phyloP scores from a whole-genome alignment of 495 filamentous ascomycete species.

The Melanomma pulvis-pyrius region DNA sequence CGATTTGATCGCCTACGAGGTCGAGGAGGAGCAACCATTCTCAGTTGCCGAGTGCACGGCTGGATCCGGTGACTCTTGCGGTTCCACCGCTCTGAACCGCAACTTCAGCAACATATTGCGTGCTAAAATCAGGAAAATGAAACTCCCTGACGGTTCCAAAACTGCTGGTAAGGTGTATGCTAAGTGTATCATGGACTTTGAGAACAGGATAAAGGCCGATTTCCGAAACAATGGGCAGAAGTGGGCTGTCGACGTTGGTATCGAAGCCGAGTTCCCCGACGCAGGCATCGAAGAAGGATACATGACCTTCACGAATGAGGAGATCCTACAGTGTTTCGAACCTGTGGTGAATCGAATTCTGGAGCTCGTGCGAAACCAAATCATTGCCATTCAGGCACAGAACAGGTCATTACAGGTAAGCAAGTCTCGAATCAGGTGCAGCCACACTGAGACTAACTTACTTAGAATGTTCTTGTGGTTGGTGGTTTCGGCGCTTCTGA shows the following conservation, averaged over 20 bases:
- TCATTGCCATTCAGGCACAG: constrained; percentile 77
- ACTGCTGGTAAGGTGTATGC: constrained; percentile 75
- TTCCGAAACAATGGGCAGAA: constrained; percentile 81
- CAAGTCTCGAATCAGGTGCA: neutral
- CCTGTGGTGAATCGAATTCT: constrained; percentile 75
- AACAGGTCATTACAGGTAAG: constrained; percentile 71
- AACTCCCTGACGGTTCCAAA: constrained; percentile 72
- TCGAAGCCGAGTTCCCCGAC: constrained; percentile 76
- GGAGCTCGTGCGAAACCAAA: constrained; percentile 74
- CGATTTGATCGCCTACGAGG: constrained; percentile 76
- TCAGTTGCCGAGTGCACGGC: constrained; percentile 75
- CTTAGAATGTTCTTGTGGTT: constrained; percentile 71
- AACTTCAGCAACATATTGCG: constrained; percentile 77
- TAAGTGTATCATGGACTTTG: constrained; percentile 81
- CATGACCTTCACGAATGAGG: constrained; percentile 82
- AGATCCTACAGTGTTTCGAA: constrained; percentile 78
- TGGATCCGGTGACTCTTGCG: constrained; percentile 74
- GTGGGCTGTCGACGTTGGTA: constrained; percentile 76
- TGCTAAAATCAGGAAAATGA: constrained; percentile 79
- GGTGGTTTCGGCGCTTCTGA: constrained; percentile 76
- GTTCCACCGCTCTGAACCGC: constrained; percentile 71
- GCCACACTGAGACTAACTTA: constrained; percentile 1
- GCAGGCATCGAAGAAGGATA: constrained; percentile 76
- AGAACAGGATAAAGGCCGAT: constrained; percentile 78
- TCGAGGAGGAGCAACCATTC: constrained; percentile 75